Evolutionary conservation across 495 filamentous ascomycete species (phyloP).

Genomic region (Friedmanniomyces endolithicus): DNA sequence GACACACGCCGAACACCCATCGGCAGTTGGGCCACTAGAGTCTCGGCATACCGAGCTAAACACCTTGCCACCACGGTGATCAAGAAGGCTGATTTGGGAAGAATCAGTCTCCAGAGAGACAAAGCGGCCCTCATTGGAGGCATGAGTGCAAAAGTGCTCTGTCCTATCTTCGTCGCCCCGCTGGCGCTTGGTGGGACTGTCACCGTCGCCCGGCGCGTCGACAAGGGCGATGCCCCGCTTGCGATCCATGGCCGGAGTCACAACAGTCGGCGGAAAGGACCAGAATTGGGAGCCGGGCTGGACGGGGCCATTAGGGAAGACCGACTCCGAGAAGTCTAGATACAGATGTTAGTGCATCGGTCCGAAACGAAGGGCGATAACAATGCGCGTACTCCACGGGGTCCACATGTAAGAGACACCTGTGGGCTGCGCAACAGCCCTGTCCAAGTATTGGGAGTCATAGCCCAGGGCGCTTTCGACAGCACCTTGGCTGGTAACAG

Average conservation of each 20-base stretch:
- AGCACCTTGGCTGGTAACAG: background rate
- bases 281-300: background rate
- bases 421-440: background rate
- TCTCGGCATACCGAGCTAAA: background rate
- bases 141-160: background rate
- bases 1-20: too few relatives aligned
- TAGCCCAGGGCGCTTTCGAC: background rate
- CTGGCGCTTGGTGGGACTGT: background rate
- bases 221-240: background rate
- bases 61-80: background rate
- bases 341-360: background rate
- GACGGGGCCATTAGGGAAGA: background rate
- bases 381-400: background rate
- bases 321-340: background rate
- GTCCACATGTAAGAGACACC: background rate
- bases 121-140: background rate
- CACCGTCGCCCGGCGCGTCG: background rate
- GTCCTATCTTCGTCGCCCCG: background rate
- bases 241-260: background rate
- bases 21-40: background rate
- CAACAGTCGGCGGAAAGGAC: background rate
- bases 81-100: background rate
- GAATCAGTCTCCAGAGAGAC: background rate
- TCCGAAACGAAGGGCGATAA: background rate
- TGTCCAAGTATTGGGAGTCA: background rate